Evolutionary conservation across 495 filamentous ascomycete species (phyloP).

Genomic region (Aspergillus incahuasiensis): DNA sequence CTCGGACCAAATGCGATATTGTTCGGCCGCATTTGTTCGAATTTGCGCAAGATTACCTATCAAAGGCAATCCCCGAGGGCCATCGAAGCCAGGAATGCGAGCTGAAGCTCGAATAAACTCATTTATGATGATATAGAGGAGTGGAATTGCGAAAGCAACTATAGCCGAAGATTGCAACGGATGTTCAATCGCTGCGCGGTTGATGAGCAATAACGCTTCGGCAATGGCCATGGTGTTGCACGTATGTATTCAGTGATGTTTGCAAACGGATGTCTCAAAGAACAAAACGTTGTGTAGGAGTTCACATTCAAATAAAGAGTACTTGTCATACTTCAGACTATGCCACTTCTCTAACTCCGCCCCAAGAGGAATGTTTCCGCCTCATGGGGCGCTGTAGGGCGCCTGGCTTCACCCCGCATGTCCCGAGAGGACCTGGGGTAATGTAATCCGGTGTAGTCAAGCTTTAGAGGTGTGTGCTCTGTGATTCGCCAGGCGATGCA

Average conservation of each 20-base stretch:
- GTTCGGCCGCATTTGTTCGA: constrained; percentile 53
- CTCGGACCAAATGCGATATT: constrained; percentile 55
- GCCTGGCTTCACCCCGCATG: background rate
- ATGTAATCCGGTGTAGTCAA: background rate
- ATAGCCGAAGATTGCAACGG: constrained; percentile 27
- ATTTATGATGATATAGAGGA: constrained; percentile 48
- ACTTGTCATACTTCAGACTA: background rate
- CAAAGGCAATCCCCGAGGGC: constrained; percentile 53
- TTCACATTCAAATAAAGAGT: background rate
- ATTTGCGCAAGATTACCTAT: constrained; percentile 63
- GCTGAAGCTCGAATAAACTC: constrained; percentile 47
- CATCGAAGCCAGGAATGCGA: constrained; percentile 48
- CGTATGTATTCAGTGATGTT: background rate
- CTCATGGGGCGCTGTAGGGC: background rate
- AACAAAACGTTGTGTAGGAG: no score
- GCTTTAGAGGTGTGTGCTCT: background rate
- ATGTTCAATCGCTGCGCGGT: constrained; percentile 19
- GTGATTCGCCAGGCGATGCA: background rate
- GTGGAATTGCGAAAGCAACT: constrained; percentile 23
- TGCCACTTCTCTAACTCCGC: constrained; percentile 1
- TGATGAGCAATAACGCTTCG: constrained; percentile 22
- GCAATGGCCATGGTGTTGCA: constrained; percentile 30
- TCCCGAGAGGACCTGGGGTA: constrained; percentile 5
- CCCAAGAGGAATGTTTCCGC: constrained; percentile 15
- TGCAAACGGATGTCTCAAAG: no score